Conservation (phyloP, 148 eudicot genomes). For the Rhododendron mucronatum region DNA sequence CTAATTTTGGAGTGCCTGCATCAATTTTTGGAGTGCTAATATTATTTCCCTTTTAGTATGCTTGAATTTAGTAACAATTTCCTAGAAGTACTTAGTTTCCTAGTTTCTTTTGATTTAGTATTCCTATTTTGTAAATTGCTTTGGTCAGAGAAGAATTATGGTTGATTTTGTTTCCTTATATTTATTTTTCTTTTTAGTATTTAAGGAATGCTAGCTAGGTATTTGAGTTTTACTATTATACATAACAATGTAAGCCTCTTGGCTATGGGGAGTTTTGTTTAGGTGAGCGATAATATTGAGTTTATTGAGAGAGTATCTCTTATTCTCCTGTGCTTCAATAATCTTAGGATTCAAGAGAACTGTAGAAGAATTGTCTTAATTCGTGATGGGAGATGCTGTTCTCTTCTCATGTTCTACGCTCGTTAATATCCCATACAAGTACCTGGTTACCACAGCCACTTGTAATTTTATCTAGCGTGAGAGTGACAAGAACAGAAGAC, state of each 20-base stretch:
- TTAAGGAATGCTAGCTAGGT: too few species aligned
- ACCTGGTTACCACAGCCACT: background rate
- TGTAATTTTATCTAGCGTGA: background rate
- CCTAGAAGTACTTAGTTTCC: background rate
- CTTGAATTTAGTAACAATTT: background rate
- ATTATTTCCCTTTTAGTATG: background rate
- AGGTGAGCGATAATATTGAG: too few species aligned
- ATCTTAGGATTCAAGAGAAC: background rate
- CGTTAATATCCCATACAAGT: background rate
- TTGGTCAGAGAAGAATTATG: too few species aligned
- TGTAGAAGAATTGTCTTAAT: background rate
- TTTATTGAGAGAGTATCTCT: background rate
- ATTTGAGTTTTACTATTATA: too few species aligned
- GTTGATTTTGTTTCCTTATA: too few species aligned
- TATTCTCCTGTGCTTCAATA: background rate
- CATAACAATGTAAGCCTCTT: background rate
- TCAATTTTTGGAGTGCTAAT: too few species aligned
- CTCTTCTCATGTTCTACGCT: background rate
- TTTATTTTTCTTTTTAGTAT: too few species aligned
- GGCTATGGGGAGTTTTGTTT: background rate
- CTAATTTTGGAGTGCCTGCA: too few species aligned
- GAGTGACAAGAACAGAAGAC: background rate
- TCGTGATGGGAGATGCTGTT: background rate
- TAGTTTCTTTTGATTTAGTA: background rate
- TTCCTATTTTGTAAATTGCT: too few species aligned